Conservation (phyloP, 495 filamentous ascomycete genomes). For the Glarea lozoyensis region DNA sequence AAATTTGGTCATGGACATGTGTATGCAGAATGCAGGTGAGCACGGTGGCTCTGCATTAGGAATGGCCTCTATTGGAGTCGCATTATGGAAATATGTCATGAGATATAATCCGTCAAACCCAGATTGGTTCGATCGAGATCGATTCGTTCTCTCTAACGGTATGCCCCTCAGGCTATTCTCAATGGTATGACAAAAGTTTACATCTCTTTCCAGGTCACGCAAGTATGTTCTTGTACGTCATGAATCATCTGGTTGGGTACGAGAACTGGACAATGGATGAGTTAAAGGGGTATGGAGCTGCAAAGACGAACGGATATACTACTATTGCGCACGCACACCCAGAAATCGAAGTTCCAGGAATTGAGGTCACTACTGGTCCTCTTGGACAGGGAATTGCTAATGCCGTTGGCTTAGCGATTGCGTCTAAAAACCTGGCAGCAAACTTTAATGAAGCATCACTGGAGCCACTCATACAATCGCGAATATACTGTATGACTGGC, state of each 20-base stretch:
- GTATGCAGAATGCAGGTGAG: no score
- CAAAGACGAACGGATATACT: conserved; percentile 37
- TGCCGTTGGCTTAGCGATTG: conserved; percentile 51
- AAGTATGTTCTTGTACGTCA: conserved; percentile 50
- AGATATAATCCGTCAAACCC: conserved; percentile 39
- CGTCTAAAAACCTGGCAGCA: conserved; percentile 45
- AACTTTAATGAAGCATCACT: conserved; percentile 43
- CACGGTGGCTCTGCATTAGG: no score
- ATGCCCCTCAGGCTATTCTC: not conserved
- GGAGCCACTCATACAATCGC: conserved; percentile 37
- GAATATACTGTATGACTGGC: conserved; percentile 48
- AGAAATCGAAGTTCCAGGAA: conserved; percentile 52
- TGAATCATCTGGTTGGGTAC: conserved; percentile 50
- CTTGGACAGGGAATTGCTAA: conserved; percentile 53
- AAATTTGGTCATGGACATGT: no score
- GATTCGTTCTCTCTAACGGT: conserved; percentile 19
- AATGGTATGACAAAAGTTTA: not conserved
- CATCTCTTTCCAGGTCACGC: conserved; percentile 32
- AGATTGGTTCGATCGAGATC: conserved; percentile 14
- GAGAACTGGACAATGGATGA: conserved; percentile 50
- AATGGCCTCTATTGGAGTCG: conserved; percentile 48
- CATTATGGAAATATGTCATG: conserved; percentile 47
- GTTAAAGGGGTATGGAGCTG: conserved; percentile 49
- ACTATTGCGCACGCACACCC: conserved; percentile 50
- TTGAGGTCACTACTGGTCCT: conserved; percentile 56